Base-by-base conservation (phyloP, 257 asterid species). In the Voacanga thouarsii region DNA sequence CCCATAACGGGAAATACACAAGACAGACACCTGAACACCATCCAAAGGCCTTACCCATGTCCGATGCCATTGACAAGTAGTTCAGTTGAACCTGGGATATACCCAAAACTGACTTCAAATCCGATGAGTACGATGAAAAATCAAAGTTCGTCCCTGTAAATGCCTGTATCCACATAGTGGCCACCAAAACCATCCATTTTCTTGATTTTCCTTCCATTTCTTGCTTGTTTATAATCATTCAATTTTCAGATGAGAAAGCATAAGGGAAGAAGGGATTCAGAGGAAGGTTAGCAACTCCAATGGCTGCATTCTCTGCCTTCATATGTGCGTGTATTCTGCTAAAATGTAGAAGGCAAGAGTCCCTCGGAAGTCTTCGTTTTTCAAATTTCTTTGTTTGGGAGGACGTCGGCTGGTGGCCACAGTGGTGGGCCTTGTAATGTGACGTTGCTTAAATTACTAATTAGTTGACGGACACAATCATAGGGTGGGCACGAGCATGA, bases 1-100 rank as follows among this genome's bases (percentile, higher is more conserved):
- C 70, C 91, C 89, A 86, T 30, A 84, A 69, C 0, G 89, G 93
- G 15, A 86, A 83, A 78, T 80, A 84, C 80, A 84, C 30, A 7
- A 90, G 89, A 76, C 69, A 77, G 39, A 89, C 82, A 4, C 97
- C 96, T 0, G 90, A 88, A 74, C 93, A 88, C 95, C 97, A 92
- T 15, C 97, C 97, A 19, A 92, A 90, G 14, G 86, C 86, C 84
- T 90, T 92, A 2, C 93, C 95, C 81, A 85, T 77, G 47, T 92
- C 93, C 2, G 93, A 90, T 10, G 97, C 95, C 77, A 89, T 80
- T 2, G 93, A 83, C 50, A 90, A 50, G 39, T 87, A 87, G 85
- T 86, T 92, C 30, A 92, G 84, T 77, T 89, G 88, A 61, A 87
- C 76, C 84, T 89, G 97, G 3, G 97, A 89, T n/a, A 91, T 74